Percentiles rank a stretch among this genome's conserved stretches.
Evolutionary conservation across 176 grass and related monocot genomes (phyloP).

Genomic region (Eleusine indica): DNA sequence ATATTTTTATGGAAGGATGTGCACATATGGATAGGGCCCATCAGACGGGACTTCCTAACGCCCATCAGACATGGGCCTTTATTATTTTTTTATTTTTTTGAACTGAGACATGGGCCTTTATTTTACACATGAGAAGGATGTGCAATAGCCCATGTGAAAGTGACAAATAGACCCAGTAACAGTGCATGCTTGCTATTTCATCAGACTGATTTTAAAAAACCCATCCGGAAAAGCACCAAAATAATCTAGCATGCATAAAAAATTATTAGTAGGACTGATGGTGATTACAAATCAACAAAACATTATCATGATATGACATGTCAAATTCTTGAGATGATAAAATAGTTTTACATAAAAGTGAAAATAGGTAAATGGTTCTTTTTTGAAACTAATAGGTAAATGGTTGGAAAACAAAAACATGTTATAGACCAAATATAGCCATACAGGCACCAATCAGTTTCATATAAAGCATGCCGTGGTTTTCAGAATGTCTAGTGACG

Average conservation of each 20-base stretch:
- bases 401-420: not conserved
- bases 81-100: too few species aligned
- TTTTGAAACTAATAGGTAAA: not conserved
- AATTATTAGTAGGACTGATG: too few species aligned
- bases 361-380: not conserved
- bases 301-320: not conserved
- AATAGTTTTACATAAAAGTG: not conserved
- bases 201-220: not conserved
- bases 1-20: too few species aligned
- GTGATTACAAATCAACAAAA: too few species aligned
- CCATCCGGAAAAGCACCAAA: too few species aligned
- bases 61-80: not conserved
- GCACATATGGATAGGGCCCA: too few species aligned
- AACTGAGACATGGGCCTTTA: too few species aligned
- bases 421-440: too few species aligned
- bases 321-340: not conserved
- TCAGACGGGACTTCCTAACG: too few species aligned
- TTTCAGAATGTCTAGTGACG: not conserved
- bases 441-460: not conserved
- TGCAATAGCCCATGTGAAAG: not conserved
- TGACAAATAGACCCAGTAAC: not conserved
- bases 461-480: not conserved
- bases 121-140: not conserved
- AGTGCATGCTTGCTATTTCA: not conserved
- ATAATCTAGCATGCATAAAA: too few species aligned